Percentiles rank a stretch among this genome's conserved stretches.
phyloP scores from a whole-genome alignment of 768 basidiomycete species.

The Boletus subcaerulescens region DNA sequence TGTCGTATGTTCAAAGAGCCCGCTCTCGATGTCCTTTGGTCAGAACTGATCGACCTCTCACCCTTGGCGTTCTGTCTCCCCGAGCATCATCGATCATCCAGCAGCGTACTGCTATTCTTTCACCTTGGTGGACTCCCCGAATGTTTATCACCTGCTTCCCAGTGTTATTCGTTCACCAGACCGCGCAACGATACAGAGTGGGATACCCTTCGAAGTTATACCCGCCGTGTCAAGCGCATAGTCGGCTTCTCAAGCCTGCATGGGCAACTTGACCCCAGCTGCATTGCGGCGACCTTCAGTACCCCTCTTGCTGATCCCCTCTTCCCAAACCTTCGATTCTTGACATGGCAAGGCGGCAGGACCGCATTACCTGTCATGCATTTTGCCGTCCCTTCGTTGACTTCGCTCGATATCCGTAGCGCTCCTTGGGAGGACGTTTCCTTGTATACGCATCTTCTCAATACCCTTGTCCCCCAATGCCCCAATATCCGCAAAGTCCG shows the following conservation, averaged over 20 bases:
- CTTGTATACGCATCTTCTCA: neutral
- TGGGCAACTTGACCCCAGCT: neutral
- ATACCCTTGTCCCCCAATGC: neutral
- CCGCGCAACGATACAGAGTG: neutral
- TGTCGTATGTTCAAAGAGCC: slow-evolving; percentile 3
- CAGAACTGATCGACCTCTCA: neutral
- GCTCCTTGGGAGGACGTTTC: neutral
- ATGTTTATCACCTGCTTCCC: neutral
- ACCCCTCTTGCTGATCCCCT: neutral
- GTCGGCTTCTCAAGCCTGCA: neutral
- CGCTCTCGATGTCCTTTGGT: slow-evolving; percentile 1
- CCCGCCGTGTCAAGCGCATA: neutral
- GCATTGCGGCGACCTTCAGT: neutral
- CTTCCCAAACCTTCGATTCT: slow-evolving; percentile 4
- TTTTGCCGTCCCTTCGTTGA: neutral
- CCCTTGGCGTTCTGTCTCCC: neutral
- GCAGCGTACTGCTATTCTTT: neutral
- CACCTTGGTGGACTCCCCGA: neutral
- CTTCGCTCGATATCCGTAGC: neutral
- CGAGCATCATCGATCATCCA: neutral
- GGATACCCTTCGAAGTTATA: neutral
- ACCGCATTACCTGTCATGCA: neutral
- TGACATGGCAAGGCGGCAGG: slow-evolving; percentile 3
- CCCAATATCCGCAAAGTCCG: slow-evolving; percentile 5
- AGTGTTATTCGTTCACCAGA: neutral